phyloP scores from a whole-genome alignment of 164 flowering plant genomes.

The Chloranthus sessilifolius region DNA sequence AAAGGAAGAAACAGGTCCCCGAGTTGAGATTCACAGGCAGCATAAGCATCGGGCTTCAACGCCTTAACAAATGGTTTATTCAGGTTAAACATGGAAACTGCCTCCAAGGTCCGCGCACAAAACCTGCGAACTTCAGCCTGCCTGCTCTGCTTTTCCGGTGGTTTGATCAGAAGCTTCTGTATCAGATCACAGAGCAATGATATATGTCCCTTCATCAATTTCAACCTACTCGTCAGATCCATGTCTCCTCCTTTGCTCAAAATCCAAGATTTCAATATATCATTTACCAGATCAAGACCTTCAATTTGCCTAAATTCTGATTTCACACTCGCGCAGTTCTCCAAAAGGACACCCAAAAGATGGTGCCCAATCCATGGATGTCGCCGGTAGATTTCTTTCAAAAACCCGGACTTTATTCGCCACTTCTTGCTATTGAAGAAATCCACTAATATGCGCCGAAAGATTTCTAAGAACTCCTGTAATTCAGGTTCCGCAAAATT shows the following conservation, averaged over 20 bases:
- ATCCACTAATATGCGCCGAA: conserved; percentile 33
- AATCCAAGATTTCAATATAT: conserved; percentile 42
- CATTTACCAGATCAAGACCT: conserved; percentile 58
- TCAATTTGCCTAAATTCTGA: conserved; percentile 70
- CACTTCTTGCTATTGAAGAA: conserved; percentile 72
- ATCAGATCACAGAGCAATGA: conserved; percentile 37
- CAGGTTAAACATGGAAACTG: conserved; percentile 34
- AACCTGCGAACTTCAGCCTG: conserved; percentile 59
- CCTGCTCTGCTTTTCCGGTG: conserved; percentile 68
- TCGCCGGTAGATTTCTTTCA: conserved; percentile 68
- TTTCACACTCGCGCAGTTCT: conserved; percentile 53
- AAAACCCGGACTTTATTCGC: conserved; percentile 61
- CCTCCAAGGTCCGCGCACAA: conserved; percentile 49
- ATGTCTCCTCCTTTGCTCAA: conserved; percentile 21
- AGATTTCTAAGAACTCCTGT: conserved; percentile 35
- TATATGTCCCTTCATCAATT: conserved; percentile 37
- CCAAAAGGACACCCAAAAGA: conserved; percentile 57
- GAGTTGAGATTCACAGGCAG: conserved; percentile 60
- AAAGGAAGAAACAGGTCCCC: conserved; percentile 46
- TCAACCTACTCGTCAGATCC: conserved; percentile 18
- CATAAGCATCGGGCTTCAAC: conserved; percentile 47
- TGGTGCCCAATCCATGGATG: conserved; percentile 68
- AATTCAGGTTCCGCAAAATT: conserved; percentile 41
- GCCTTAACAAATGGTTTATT: conserved; percentile 42
- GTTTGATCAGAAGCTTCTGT: conserved; percentile 40